phyloP scores from a whole-genome alignment of 2,329 filamentous ascomycete species.

The Sphaerulina musiva region DNA sequence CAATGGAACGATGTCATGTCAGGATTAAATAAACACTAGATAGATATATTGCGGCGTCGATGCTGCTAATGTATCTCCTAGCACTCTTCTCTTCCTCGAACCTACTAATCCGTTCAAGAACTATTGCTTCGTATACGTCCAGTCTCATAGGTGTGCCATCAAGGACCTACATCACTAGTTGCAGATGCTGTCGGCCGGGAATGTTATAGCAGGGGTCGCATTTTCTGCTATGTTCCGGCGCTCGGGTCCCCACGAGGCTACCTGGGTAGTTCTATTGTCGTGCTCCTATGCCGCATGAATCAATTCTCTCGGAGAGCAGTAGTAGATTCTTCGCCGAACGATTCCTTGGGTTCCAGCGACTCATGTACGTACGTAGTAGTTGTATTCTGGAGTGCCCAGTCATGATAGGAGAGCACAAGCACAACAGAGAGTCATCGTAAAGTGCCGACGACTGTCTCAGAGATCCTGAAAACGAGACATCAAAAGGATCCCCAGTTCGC shows the following conservation, averaged over 20 bases:
- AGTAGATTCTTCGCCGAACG: background rate
- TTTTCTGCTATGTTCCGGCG: background rate
- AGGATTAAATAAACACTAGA: background rate
- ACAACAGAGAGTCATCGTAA: background rate
- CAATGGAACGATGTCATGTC: background rate
- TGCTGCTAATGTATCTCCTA: background rate
- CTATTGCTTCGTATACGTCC: background rate
- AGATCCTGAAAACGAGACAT: background rate
- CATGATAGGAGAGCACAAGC: background rate
- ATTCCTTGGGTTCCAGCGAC: background rate
- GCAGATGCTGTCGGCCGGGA: background rate
- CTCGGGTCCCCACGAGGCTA: background rate
- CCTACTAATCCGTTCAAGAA: background rate
- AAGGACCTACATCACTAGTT: background rate
- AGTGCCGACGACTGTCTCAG: background rate
- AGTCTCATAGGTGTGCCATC: background rate
- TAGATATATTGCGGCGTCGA: background rate
- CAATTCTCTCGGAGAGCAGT: background rate
- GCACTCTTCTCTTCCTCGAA: background rate
- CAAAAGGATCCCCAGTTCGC: background rate
- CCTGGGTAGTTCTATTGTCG: no score
- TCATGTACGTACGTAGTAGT: background rate
- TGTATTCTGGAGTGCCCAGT: background rate
- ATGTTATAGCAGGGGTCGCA: background rate
- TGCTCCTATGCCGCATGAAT: background rate